These are phyloP conservation scores for Singerocomus inundabilis DNA, from an alignment of 1,284 basidiomycete genomes.

Conservation along the genomic window DNA sequence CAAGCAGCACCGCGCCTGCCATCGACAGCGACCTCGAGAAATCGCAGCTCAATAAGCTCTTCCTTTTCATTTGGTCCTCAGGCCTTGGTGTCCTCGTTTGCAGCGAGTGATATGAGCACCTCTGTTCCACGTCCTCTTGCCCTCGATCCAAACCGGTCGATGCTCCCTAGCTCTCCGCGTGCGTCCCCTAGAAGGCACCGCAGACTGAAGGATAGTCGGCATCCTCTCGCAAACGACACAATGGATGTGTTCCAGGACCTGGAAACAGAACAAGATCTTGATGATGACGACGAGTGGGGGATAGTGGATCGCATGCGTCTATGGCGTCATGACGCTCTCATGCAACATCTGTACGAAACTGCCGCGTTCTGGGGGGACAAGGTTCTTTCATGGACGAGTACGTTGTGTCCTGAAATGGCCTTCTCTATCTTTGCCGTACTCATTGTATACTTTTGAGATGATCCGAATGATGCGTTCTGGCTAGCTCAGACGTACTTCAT, in stretches of 20 bases:
- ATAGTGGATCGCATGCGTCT: constrained; percentile 93
- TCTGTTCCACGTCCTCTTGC: constrained; percentile 54
- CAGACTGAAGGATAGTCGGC: constrained; percentile 51
- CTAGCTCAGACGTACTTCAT: constrained; percentile 97
- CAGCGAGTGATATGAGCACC: constrained; percentile 56
- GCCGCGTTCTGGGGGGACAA: constrained; percentile 99
- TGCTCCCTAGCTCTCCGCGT: constrained; percentile 66
- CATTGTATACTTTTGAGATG: constrained; percentile 50
- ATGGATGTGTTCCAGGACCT: constrained; percentile 73
- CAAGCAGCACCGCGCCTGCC: constrained; percentile 28
- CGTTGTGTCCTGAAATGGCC: constrained; percentile 35
- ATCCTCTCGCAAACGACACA: constrained; percentile 74
- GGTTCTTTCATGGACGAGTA: constrained; percentile 90
- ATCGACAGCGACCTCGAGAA: constrained; percentile 32
- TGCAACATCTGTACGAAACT: constrained; percentile 97
- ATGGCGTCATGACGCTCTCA: constrained; percentile 97
- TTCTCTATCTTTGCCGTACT: constrained; percentile 8
- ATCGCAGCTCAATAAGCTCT: constrained; percentile 66
- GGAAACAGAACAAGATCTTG: constrained; percentile 54
- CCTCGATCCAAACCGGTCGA: constrained; percentile 74
- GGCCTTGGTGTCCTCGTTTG: constrained; percentile 64
- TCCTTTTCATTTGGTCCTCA: constrained; percentile 83
- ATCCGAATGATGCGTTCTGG: constrained; percentile 98
- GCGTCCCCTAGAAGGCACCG: constrained; percentile 57
- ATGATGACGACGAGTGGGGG: constrained; percentile 66